Evolutionary conservation across 2,329 filamentous ascomycete species (phyloP), one percentile per base, ranked within the genome.

Genomic region (Beauveria scarabaeidicola): DNA sequence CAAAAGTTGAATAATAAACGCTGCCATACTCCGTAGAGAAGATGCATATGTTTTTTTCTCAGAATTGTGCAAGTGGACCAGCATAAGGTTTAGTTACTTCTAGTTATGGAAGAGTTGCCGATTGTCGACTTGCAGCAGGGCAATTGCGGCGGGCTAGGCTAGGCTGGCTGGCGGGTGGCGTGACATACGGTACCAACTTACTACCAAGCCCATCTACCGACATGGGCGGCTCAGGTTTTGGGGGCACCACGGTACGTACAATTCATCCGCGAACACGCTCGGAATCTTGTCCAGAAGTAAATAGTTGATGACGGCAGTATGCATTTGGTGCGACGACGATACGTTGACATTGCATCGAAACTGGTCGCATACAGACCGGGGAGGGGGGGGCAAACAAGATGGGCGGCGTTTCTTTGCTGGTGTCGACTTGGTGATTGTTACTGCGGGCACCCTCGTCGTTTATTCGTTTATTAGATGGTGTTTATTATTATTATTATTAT

Each of bases 331-430:
- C 8, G 23, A 48, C 55, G 46, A 44, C 55, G 47, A 58, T 58
- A 58, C 55, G 47, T 58, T 58, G 38, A 47, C 55, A 58, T 58
- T 41, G 21, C 55, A 51, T 58, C 55, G 55, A 58, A 47, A 8
- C 15, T 23, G 38, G 55, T 40, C 55, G 46, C 55, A 44, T 52
- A 36, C 25, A 58, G 41, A 15, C 32, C 5, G 32, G 13, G 32
- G 32, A 36, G 32, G 11, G 2, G 11, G 32, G 32, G 55, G 15
- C 41, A 48, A 36, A 15, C 38, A 48, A 48, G 38, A 29, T n/a
- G 36, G 43, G 53, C 53, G 43, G 40, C 23, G 21, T 19, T 13
- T 27, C 36, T 3, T 36, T 32, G 15, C 19, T 57, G 44, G 54
- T 50, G 54, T 21, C 54, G 46, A 50, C 21, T 41, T 32, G 15